Evolutionary conservation across 768 basidiomycete genomes (phyloP).

Genomic region (Boletus speciosus): DNA sequence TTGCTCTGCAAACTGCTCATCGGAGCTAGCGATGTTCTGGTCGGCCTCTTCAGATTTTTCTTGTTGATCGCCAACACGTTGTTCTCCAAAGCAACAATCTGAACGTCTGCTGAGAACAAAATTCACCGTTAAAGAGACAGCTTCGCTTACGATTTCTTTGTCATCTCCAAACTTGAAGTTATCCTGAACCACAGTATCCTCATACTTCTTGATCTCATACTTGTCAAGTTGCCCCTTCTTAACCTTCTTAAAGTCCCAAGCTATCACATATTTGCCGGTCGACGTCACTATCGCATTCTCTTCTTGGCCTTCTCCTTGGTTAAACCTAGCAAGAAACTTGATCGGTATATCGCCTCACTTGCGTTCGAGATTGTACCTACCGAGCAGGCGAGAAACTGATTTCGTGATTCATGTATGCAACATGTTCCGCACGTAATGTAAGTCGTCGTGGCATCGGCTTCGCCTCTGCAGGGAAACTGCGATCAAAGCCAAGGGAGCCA

Average conservation of each 20-base stretch:
- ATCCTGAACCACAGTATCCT: conserved; percentile 93
- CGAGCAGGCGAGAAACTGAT: conserved; percentile 92
- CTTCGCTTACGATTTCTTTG: conserved; percentile 77
- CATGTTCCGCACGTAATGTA: conserved; percentile 86
- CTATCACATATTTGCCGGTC: conserved; percentile 86
- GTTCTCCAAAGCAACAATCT: conserved; percentile 95
- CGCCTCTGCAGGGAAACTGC: conserved; percentile 90
- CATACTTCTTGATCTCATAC: conserved; percentile 96
- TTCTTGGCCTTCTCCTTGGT: conserved; percentile 79
- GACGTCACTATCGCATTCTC: conserved; percentile 97
- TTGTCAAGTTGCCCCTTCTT: conserved; percentile 88
- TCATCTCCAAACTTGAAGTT: conserved; percentile 98
- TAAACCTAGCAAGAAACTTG: conserved; percentile 60
- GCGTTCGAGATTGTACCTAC: conserved; percentile 38
- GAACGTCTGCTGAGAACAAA: conserved; percentile 8
- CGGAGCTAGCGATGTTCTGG: conserved; percentile 65
- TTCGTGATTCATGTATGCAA: conserved; percentile 87
- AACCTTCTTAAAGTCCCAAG: conserved; percentile 96
- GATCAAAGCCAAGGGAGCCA: conserved; percentile 85
- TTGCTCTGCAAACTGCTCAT: conserved; percentile 40
- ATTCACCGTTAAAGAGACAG: background rate
- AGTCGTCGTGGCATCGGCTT: conserved; percentile 90
- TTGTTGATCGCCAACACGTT: conserved; percentile 93
- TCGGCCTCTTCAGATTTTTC: conserved; percentile 84
- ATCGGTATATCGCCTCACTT: background rate